Evolutionary conservation across 2,329 filamentous ascomycete species (phyloP), one percentile per base, ranked within the genome.

Genomic region (Aspergillus ochraceoroseus): DNA sequence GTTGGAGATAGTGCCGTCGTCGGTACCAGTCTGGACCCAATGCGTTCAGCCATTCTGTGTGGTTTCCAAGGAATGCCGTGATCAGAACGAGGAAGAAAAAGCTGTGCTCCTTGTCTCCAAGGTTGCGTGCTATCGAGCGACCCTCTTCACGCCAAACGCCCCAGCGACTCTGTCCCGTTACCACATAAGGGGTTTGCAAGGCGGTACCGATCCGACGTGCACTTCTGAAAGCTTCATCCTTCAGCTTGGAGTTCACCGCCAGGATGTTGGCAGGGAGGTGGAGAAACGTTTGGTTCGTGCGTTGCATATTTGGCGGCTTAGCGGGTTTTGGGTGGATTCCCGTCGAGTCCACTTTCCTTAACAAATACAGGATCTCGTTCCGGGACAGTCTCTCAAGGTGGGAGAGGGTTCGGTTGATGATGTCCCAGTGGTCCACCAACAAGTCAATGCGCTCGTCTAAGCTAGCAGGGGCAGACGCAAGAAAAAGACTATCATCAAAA

Each of bases 91-190:
- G 70, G 48, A 79, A 74, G 57, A 79, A 79, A 52, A 77, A 76
- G 36, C 75, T 76, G 46, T 77, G 71, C 43, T 79, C 75, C 54
- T 72, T 73, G 35, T 71, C 67, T 20, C 74, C 74, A 28, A 75
- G 68, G 49, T 68, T 72, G 31, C 71, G 68, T n/a, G 72, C 70
- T 28, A 79, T 71, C 59, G 72, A 77, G 47, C 76, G 68, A 27
- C 75, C 74, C 59, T 80, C 76, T 49, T 79, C 76, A 40, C 75
- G 70, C 76, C 76, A 80, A 7, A 78, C 70, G 7, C 75, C 75
- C 73, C 76, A 79, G 43, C 74, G 70, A 35, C 72, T 74, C 50
- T 79, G 76, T 3, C 76, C 76, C 2, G 75, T 76, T 40, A 74
- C 62, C 7, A 78, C 76, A 33, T 71, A 70, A 11, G 75, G 75